Base-by-base conservation (phyloP, 2,329 filamentous ascomycete species). In the Fusarium pseudograminearum region DNA sequence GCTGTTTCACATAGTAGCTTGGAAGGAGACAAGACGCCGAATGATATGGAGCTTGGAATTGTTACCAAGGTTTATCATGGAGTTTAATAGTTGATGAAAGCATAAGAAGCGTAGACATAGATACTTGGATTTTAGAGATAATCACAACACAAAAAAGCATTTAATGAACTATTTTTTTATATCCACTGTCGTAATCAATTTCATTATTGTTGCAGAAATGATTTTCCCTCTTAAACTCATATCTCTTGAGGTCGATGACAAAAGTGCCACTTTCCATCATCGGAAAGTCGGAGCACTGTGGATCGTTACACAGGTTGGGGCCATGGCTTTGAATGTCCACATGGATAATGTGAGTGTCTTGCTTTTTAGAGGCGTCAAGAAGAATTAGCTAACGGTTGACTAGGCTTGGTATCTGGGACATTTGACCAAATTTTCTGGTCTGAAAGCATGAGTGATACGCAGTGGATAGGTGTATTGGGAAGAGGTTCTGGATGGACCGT, bases 31-130 rank as follows among this genome's bases (percentile, higher is more conserved):
- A 64, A 63, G 2, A 45, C 70, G 0, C 42, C 51, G 4, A 59
- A 41, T 38, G 73, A 75, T 26, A 53, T 57, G 18, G 73, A 75
- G 15, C 28, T 75, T 52, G 73, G 73, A n/a, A 62, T 73, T 24
- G 72, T 75, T 0, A 74, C 73, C 5, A 75, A 75, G 53, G 73
- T 71, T 18, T 75, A 69, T 26, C 72, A 72, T 26, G 70, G 73
- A 26, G 57, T 75, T 46, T 74, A 57, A 60, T 41, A 8, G 18
- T 15, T 12, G 30, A 10, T 11, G 16, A 53, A 14, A 26, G 18
- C 24, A 14, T 11, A 47, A 5, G 20, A 41, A 33, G 6, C 18
- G 22, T 34, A 30, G 22, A 48, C 3, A 42, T 14, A 38, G 0
- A 60, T 12, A 36, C 20, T 24, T 11, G 24, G 15, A 26, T 16